These are phyloP conservation scores for Ceratocystis harringtonii DNA, from an alignment of 2,329 filamentous ascomycete genomes.

Conservation along the genomic window DNA sequence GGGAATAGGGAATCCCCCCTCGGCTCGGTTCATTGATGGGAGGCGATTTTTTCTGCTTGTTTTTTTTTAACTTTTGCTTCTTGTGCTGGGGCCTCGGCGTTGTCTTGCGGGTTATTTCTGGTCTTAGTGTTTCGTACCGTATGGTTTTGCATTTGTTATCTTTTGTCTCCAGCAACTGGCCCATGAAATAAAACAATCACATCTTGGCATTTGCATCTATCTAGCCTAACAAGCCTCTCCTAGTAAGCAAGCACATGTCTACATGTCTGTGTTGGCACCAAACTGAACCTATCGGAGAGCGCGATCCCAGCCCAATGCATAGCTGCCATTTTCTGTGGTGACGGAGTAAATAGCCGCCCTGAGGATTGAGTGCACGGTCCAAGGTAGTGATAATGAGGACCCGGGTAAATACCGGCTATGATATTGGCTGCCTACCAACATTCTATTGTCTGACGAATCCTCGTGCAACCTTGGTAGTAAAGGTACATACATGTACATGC, in stretches of 20 bases:
- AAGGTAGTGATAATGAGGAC: not conserved
- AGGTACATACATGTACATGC: not conserved
- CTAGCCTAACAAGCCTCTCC: no score
- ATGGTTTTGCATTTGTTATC: not conserved
- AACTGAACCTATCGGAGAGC: not conserved
- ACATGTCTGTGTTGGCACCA: not conserved
- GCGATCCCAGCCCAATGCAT: not conserved
- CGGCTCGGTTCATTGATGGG: not conserved
- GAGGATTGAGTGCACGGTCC: not conserved
- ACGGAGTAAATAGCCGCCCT: not conserved
- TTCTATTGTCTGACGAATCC: not conserved
- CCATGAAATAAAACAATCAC: not conserved
- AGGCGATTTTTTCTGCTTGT: not conserved
- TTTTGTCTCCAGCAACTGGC: not conserved
- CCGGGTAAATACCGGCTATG: not conserved
- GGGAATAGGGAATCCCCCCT: not conserved
- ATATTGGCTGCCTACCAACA: not conserved
- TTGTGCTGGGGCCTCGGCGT: not conserved
- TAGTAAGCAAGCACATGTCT: not conserved
- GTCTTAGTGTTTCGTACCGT: constrained; percentile 2
- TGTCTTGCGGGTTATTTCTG: not conserved
- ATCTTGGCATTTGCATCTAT: constrained; percentile 2
- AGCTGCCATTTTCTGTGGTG: not conserved
- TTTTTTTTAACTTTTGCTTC: not conserved
- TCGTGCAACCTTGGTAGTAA: not conserved